Evolutionary conservation across 2,329 filamentous ascomycete genomes (phyloP), one percentile per base, ranked within the genome.

Genomic region (Orbilia ellipsospora): DNA sequence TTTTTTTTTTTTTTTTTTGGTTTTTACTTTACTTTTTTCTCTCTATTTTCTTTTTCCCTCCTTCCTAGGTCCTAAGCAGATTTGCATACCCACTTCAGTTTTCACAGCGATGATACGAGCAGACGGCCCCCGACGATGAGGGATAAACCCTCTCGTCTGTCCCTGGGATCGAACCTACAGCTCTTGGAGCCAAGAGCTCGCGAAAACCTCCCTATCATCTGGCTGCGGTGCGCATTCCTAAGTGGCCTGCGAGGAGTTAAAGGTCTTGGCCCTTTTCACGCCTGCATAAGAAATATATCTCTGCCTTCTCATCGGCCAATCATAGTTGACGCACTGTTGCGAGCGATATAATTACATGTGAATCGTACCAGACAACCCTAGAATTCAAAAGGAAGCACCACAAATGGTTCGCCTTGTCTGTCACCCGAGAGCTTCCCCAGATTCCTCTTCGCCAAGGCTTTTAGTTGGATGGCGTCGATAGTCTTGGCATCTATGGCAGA

Each of bases 121-220:
- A 23, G 36, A 51, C 36, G 16, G 16, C 13, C 52, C 40, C 23
- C 31, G 18, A 40, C 13, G n/a, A 31, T 73, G 68, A 73, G 68
- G 68, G 68, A 73, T 73, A 73, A 73, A 54, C 48, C 44, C 13
- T 18, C 15, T 28, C 44, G 48, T 70, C 66, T 55, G 48, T 70
- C 66, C 57, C 26, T 23, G 52, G 40, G 20, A 57, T 50, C 20
- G 51, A 64, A 16, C 28, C 55, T 26, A 20, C 42, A 16, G 20
- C 28, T 52, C 26, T 48, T 20, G 40, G 36, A 48, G 16, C 44
- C 13, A 48, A 48, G 16, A 48, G 20, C 62, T 44, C 42, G 62
- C 62, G 31, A 50, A 52, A 12, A 48, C 56, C 26, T 48, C 26
- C 42, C 59, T 20, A 28, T 15, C 13, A 60, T 64, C 18, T n/a